phyloP scores from a whole-genome alignment of 768 basidiomycete species.

The Tylopilus subfusipes region DNA sequence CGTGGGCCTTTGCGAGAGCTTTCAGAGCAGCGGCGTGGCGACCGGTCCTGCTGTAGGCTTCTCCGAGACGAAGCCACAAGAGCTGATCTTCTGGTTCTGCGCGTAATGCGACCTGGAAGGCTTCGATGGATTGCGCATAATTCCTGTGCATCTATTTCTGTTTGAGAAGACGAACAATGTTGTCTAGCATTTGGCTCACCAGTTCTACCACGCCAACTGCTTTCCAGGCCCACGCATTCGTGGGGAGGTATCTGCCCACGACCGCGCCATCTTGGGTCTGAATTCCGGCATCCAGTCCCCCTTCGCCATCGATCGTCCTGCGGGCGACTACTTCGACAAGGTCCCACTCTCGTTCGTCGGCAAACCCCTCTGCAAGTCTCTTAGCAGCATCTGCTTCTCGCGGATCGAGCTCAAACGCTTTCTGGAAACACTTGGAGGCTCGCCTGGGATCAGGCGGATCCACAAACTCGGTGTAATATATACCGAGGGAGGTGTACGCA shows the following conservation, averaged over 20 bases:
- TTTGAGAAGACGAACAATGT: neutral
- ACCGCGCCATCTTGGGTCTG: conserved; percentile 39
- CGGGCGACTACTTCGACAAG: conserved; percentile 92
- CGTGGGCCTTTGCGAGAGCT: conserved; percentile 70
- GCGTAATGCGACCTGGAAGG: conserved; percentile 82
- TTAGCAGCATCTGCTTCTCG: conserved; percentile 83
- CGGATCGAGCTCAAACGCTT: conserved; percentile 95
- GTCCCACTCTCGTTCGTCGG: conserved; percentile 93
- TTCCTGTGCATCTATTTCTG: conserved; percentile 56
- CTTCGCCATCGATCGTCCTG: conserved; percentile 91
- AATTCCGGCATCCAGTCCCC: conserved; percentile 62
- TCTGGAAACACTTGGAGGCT: conserved; percentile 95
- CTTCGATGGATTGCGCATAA: conserved; percentile 72
- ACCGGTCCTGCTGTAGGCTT: conserved; percentile 86
- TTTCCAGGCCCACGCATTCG: conserved; percentile 98
- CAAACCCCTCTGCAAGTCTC: conserved; percentile 83
- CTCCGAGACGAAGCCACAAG: conserved; percentile 89
- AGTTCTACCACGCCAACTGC: conserved; percentile 88
- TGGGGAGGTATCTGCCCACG: conserved; percentile 57
- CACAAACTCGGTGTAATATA: conserved; percentile 75
- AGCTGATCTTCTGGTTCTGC: conserved; percentile 72
- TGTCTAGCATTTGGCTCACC: conserved; percentile 44
- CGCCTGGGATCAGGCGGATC: conserved; percentile 76
- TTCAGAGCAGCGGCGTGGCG: conserved; percentile 88
- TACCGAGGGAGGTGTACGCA: conserved; percentile 89